phyloP scores from a whole-genome alignment of 768 basidiomycete species.

The Russula olivacea region DNA sequence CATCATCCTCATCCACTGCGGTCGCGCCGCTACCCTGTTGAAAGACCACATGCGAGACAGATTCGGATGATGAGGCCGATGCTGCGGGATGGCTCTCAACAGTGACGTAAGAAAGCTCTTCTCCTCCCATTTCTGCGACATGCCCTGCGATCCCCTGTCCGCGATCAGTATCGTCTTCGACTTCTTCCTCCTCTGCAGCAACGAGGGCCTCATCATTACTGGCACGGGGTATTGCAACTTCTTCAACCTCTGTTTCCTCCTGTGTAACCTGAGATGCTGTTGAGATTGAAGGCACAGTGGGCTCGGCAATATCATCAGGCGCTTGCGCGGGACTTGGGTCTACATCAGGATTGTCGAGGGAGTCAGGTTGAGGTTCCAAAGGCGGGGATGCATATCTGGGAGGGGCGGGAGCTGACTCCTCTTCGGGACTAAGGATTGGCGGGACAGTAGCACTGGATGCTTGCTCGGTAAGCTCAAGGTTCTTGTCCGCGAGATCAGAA shows the following conservation, averaged over 20 bases:
- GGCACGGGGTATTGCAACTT: neutral
- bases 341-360: neutral
- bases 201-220: constrained; percentile 9
- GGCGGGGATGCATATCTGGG: neutral
- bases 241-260: neutral
- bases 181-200: constrained; percentile 30
- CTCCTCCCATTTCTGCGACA: constrained; percentile 55
- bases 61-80: neutral
- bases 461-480: neutral
- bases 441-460: neutral
- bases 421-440: neutral
- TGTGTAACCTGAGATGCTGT: neutral
- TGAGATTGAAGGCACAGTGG: neutral
- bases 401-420: neutral
- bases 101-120: neutral
- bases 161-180: constrained; percentile 49
- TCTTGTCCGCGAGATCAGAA: constrained; percentile 1
- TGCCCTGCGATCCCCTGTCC: constrained; percentile 54
- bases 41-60: constrained; percentile 4
- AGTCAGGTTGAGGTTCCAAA: constrained; percentile 13
- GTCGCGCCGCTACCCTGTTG: constrained; percentile 22
- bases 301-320: neutral
- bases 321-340: constrained; percentile 1
- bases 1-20: constrained; percentile 24
- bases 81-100: constrained; percentile 17